phyloP scores from a whole-genome alignment of 257 asterid species.

The Rubia yunnanensis region DNA sequence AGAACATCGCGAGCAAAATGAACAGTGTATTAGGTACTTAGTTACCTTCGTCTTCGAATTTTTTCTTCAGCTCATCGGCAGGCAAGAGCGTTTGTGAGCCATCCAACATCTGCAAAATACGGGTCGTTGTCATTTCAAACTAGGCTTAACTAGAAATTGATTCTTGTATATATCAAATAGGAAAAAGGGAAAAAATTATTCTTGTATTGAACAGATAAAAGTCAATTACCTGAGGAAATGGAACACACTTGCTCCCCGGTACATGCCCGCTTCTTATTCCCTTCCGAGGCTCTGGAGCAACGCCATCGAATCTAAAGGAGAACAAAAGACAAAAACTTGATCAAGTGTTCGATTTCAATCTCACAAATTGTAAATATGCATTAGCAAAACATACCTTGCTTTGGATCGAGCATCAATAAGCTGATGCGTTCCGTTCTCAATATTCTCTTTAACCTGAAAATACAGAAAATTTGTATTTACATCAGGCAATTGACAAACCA shows the following conservation, averaged over 20 bases:
- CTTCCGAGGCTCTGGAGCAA: slow-evolving; percentile 95
- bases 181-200: neutral
- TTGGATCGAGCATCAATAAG: slow-evolving; percentile 48
- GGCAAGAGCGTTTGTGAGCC: slow-evolving; percentile 74
- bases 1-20: neutral
- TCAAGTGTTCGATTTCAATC: neutral
- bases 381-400: slow-evolving; percentile 38
- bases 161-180: neutral
- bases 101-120: slow-evolving; percentile 62
- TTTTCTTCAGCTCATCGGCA: slow-evolving; percentile 67
- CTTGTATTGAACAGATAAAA: neutral
- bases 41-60: slow-evolving; percentile 71
- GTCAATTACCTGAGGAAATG: slow-evolving; percentile 66
- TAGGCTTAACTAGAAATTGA: neutral
- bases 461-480: neutral
- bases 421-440: slow-evolving; percentile 36
- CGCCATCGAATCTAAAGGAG: slow-evolving; percentile 69
- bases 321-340: slow-evolving; percentile 1
- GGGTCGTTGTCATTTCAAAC: slow-evolving; percentile 7
- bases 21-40: neutral
- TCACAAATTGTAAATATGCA: neutral
- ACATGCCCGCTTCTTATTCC: slow-evolving; percentile 91
- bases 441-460: slow-evolving; percentile 37
- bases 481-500: slow-evolving; percentile 5
- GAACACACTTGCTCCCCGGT: slow-evolving; percentile 91